Conservation (phyloP, 768 basidiomycete genomes). For the Tulasnella sp. region DNA sequence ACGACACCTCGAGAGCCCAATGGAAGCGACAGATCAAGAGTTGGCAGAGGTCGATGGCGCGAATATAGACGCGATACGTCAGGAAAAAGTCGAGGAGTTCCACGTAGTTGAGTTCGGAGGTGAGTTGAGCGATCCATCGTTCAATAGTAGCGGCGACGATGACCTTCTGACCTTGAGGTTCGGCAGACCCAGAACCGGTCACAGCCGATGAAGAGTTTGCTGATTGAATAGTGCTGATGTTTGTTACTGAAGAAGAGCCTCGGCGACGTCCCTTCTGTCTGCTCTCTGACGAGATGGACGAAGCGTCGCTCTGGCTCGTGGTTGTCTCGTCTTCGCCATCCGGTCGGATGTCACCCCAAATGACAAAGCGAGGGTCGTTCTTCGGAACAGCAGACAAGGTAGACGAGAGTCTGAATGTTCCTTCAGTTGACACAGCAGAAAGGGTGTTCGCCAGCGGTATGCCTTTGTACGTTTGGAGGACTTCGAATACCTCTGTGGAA, state of each 20-base stretch:
- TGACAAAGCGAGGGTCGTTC: constrained; percentile 82
- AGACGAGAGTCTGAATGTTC: constrained; percentile 49
- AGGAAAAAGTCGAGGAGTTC: constrained; percentile 84
- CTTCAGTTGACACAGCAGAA: constrained; percentile 42
- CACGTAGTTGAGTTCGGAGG: constrained; percentile 74
- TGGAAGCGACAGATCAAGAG: constrained; percentile 79
- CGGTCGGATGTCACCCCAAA: constrained; percentile 59
- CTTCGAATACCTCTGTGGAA: constrained; percentile 65
- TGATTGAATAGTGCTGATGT: not conserved
- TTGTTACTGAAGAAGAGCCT: not conserved
- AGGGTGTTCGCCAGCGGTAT: constrained; percentile 60
- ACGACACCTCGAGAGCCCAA: constrained; percentile 54
- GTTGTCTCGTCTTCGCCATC: constrained; percentile 28
- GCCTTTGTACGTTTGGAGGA: constrained; percentile 67
- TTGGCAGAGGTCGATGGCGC: constrained; percentile 64
- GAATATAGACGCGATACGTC: constrained; percentile 79
- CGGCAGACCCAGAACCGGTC: not conserved
- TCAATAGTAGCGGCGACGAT: constrained; percentile 87
- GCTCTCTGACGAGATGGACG: not conserved
- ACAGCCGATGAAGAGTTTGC: constrained; percentile 25
- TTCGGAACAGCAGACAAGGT: constrained; percentile 40
- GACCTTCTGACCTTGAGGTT: constrained; percentile 29
- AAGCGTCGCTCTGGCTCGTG: constrained; percentile 1
- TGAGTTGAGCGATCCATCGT: constrained; percentile 85
- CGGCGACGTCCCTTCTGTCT: not conserved